Percentiles rank a stretch among this genome's conserved stretches.
Evolutionary conservation across 192 early-diverging fungal species (phyloP).

Genomic region (Gonapodya prolifera): DNA sequence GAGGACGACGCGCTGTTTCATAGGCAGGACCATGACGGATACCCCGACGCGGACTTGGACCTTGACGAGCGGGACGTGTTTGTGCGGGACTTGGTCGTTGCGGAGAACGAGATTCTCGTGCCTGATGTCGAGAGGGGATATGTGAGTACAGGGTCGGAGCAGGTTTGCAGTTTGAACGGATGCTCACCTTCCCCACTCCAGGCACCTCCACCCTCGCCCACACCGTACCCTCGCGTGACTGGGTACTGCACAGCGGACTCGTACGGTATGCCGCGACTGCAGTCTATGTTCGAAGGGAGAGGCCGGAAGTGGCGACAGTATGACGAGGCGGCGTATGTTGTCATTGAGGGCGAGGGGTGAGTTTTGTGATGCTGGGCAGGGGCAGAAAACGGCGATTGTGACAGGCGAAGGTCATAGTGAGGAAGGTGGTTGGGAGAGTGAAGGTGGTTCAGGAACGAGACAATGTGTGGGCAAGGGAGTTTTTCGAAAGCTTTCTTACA

Average conservation of each 20-base stretch:
- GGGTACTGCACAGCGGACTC: constrained; percentile 74
- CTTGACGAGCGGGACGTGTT: background rate
- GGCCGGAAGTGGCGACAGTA: constrained; percentile 14
- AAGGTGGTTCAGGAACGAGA: background rate
- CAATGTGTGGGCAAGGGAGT: background rate
- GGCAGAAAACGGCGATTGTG: background rate
- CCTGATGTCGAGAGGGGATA: background rate
- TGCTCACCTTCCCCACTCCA: background rate
- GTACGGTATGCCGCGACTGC: constrained; percentile 63
- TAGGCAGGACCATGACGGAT: no score
- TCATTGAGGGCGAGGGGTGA: constrained; percentile 28
- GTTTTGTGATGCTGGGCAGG: constrained; percentile 22
- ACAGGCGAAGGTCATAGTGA: background rate
- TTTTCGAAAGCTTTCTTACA: background rate
- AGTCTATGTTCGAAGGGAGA: constrained; percentile 59
- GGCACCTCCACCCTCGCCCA: background rate
- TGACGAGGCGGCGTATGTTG: background rate
- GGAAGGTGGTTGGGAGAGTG: background rate
- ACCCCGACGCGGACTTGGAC: no score
- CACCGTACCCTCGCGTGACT: constrained; percentile 56
- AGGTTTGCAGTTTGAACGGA: background rate
- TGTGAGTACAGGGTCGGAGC: background rate
- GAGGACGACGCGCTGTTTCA: no score
- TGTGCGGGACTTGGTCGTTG: background rate
- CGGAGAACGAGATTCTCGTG: background rate